A percentile compares a stretch with the other conserved stretches of the same genome.
phyloP scores from a whole-genome alignment of 2,329 filamentous ascomycete species.

The Corinectria fuckeliana region DNA sequence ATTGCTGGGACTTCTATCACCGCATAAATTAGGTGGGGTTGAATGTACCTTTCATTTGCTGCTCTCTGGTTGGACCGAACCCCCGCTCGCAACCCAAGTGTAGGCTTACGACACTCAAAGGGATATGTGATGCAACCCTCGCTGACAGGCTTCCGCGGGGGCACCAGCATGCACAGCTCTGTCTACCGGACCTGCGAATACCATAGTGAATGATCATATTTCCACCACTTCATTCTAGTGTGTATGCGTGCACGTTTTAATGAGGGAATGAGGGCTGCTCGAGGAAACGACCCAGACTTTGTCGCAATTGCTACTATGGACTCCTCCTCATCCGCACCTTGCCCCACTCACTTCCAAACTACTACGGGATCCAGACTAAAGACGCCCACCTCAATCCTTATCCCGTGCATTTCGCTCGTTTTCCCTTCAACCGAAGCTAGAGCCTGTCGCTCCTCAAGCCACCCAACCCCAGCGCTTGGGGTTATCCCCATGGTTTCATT shows the following conservation, averaged over 20 bases:
- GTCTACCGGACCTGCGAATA: too few species aligned
- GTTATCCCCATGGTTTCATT: not conserved
- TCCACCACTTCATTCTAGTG: not conserved
- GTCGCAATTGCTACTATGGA: constrained; percentile 2
- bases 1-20: too few species aligned
- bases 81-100: too few species aligned
- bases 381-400: constrained; percentile 38
- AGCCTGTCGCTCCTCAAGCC: constrained; percentile 16
- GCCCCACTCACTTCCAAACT: constrained; percentile 24
- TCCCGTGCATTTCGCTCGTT: constrained; percentile 27
- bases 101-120: too few species aligned
- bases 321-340: constrained; percentile 10
- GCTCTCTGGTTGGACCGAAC: too few species aligned
- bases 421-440: constrained; percentile 36
- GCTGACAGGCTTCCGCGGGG: not conserved
- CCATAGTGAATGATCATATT: not conserved
- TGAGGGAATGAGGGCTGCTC: too few species aligned
- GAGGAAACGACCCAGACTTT: not conserved
- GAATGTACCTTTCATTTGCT: too few species aligned
- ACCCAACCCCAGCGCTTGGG: not conserved
- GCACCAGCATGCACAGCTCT: not conserved
- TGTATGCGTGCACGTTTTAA: not conserved
- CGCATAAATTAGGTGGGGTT: too few species aligned
- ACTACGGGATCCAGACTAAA: constrained; percentile 38
- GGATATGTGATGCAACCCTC: not conserved